These are phyloP conservation scores for Hura crepitans DNA, from an alignment of 441 rosid genomes.

Conservation along the genomic window DNA sequence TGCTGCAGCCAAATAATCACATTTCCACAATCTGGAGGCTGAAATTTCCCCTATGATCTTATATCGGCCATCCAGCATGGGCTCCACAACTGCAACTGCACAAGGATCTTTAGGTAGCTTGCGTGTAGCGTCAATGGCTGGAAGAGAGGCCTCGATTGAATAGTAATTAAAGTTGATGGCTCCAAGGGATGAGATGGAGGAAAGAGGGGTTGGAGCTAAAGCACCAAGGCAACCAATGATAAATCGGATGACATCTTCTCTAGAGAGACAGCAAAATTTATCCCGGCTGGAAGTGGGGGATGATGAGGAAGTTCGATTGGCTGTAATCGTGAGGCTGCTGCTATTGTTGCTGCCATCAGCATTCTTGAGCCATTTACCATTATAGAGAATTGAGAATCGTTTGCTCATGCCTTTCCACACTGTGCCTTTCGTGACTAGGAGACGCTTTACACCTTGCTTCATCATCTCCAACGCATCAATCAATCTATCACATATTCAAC, in stretches of 20 bases:
- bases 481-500: slow-evolving; percentile 43
- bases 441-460: slow-evolving; percentile 91
- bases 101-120: slow-evolving; percentile 59
- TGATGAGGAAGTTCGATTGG: slow-evolving; percentile 55
- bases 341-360: slow-evolving; percentile 42
- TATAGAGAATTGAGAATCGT: slow-evolving; percentile 77
- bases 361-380: slow-evolving; percentile 93
- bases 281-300: slow-evolving; percentile 42
- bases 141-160: slow-evolving; percentile 59
- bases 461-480: slow-evolving; percentile 96
- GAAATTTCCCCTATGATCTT: slow-evolving; percentile 89
- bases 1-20: slow-evolving; percentile 82
- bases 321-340: slow-evolving; percentile 32
- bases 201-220: slow-evolving; percentile 84
- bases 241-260: slow-evolving; percentile 89
- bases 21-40: slow-evolving; percentile 87
- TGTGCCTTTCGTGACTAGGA: slow-evolving; percentile 65
- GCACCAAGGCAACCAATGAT: slow-evolving; percentile 95
- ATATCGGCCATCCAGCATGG: slow-evolving; percentile 43
- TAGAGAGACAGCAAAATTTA: slow-evolving; percentile 87
- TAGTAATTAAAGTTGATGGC: slow-evolving; percentile 56
- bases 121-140: slow-evolving; percentile 54
- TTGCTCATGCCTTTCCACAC: slow-evolving; percentile 94
- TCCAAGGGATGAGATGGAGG: slow-evolving; percentile 64
- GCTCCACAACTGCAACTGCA: slow-evolving; percentile 74